Conservation (phyloP, 2,329 filamentous ascomycete species). For the Claviceps africana region DNA sequence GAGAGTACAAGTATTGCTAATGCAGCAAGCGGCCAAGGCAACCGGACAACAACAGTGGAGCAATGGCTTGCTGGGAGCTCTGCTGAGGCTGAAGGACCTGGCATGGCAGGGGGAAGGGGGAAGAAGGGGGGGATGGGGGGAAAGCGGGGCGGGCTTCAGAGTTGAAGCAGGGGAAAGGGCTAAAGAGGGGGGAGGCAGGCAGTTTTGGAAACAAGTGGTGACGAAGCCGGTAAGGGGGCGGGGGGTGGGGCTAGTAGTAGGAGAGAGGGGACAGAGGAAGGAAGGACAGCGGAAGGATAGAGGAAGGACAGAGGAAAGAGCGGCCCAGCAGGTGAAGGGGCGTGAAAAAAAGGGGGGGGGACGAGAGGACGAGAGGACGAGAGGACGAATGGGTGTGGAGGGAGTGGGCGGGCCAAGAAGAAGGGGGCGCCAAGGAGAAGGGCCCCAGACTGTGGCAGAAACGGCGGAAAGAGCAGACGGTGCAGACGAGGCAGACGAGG, state of each 20-base stretch:
- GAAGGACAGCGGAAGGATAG: background rate
- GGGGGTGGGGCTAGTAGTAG: background rate
- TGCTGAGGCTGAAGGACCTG: constrained; percentile 8
- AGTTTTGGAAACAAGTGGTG: background rate
- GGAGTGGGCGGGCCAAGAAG: too few relatives aligned
- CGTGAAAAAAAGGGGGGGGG: background rate
- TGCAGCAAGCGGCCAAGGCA: constrained; percentile 2
- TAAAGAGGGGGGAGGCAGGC: background rate
- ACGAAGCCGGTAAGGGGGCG: background rate
- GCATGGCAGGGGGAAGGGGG: constrained; percentile 1
- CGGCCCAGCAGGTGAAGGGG: background rate
- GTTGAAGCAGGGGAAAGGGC: background rate
- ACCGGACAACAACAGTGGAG: background rate
- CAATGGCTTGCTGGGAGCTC: background rate
- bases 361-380: background rate
- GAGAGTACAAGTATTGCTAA: constrained; percentile 6
- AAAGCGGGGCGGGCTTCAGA: background rate
- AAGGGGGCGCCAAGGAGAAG: too few relatives aligned
- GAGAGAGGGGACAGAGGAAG: too few relatives aligned
- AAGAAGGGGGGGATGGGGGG: background rate
- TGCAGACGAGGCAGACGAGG: too few relatives aligned
- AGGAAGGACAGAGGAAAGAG: background rate
- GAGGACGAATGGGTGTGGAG: too few relatives aligned
- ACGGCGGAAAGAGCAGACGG: too few relatives aligned
- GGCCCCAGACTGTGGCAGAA: too few relatives aligned